Evolutionary conservation across 345 rosid species (phyloP).

Genomic region (Salix koriyanagi): DNA sequence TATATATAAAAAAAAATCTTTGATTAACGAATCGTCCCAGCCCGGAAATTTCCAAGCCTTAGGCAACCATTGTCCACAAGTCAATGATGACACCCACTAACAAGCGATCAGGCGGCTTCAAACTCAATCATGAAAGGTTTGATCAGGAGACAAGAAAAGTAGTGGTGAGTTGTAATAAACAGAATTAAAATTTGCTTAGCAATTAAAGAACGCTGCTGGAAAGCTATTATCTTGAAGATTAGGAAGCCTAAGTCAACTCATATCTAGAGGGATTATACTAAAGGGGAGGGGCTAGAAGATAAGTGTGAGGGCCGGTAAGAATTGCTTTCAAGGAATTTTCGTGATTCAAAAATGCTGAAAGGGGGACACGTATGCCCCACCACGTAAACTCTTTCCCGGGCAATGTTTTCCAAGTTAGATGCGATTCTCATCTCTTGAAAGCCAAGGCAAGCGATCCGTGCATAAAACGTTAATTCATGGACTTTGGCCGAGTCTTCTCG

Average conservation of each 20-base stretch:
- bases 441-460: constrained; percentile 1
- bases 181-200: too few relatives aligned
- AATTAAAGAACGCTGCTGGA: neutral
- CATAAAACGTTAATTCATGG: constrained; percentile 4
- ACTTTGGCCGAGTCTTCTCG: neutral
- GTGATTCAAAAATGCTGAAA: constrained; percentile 1
- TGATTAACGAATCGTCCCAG: neutral
- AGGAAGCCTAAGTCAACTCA: constrained; percentile 7
- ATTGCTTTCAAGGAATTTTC: constrained; percentile 23
- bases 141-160: neutral
- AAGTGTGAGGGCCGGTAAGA: constrained; percentile 2
- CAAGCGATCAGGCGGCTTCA: neutral
- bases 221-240: neutral
- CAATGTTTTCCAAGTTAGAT: constrained; percentile 12
- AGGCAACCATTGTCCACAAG: neutral
- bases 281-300: neutral
- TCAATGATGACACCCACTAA: neutral
- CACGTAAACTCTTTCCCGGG: neutral
- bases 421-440: constrained; percentile 12
- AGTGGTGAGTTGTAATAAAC: neutral
- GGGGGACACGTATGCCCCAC: constrained; percentile 8
- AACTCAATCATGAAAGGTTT: too few relatives aligned
- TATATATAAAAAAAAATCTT: neutral
- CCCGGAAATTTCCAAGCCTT: neutral
- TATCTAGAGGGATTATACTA: neutral